Base-by-base conservation (phyloP, 805 yeast genomes). In the Myxozyma neotropica region DNA sequence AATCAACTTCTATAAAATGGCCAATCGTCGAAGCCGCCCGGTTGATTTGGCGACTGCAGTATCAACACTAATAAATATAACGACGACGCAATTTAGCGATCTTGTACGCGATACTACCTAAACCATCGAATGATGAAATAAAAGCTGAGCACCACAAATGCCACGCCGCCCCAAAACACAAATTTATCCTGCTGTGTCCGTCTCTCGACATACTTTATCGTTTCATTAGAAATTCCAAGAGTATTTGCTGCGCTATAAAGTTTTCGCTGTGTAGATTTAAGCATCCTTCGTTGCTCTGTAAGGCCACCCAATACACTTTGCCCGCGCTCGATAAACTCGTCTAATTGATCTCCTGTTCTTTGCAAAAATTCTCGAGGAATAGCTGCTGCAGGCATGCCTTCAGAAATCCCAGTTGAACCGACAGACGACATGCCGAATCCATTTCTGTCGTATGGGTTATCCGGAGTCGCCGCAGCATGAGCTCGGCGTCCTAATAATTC, bases 251-350 rank as follows among this genome's bases (percentile, higher is more conserved):
- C 82, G 53, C 83, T 80, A 47, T 85, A 82, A 76, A 94, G 79
- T 64, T 80, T 82, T 44, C 78, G 74, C 64, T 87, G 89, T 31
- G 93, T 79, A 58, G 78, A 77, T 57, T 80, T 76, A 57, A 93
- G 78, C 31, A 86, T 79, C 68, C 86, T 87, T 72, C 89, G 89
- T 71, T 94, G 97, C 49, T 87, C 91, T 21, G 88, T 87, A 23
- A 94, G 77, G 70, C 92, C 96, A 53, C 88, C 95, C 65, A 90
- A 82, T 1, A 96, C 89, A 50, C 81, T 81, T 60, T 87, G 83
- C 1, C 97, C 98, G 86, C 89, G 87, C 69, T 89, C 97, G 44
- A 94, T 73, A 42, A 94, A 89, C 65, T 89, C 90, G 71, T 94
- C 99, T 61, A 94, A 76, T 71, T 89, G 96, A 56, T 84, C 84